Conservation (phyloP, 1,284 basidiomycete species). For the Gymnopus androsaceus region DNA sequence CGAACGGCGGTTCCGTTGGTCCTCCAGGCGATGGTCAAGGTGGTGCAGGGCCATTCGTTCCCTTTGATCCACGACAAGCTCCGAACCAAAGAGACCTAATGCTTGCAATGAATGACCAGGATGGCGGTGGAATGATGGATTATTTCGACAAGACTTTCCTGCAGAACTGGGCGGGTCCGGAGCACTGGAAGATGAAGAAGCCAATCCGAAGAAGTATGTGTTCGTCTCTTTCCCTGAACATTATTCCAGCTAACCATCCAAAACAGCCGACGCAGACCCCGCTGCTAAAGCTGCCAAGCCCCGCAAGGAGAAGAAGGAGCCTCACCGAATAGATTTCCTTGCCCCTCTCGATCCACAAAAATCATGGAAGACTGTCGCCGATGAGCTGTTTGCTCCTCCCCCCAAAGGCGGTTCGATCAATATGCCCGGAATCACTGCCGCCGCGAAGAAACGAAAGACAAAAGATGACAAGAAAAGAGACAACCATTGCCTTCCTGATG, state of each 20-base stretch:
- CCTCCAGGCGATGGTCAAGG: conserved; percentile 41
- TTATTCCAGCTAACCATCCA: conserved; percentile 8
- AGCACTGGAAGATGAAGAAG: conserved; percentile 94
- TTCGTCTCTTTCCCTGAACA: conserved; percentile 4
- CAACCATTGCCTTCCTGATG: conserved; percentile 87
- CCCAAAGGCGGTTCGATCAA: conserved; percentile 67
- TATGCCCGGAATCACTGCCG: conserved; percentile 56
- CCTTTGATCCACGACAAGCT: conserved; percentile 77
- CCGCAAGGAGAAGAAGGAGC: conserved; percentile 79
- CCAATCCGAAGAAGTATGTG: conserved; percentile 71
- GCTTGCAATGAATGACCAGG: conserved; percentile 79
- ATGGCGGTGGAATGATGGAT: conserved; percentile 77
- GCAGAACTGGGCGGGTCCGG: conserved; percentile 98
- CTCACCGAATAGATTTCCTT: conserved; percentile 88
- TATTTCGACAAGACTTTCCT: conserved; percentile 91
- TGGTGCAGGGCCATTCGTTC: conserved; percentile 52
- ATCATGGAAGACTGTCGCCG: conserved; percentile 69
- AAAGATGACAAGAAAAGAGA: conserved; percentile 67
- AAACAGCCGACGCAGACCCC: conserved; percentile 53
- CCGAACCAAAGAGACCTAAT: conserved; percentile 79
- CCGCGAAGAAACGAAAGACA: conserved; percentile 51
- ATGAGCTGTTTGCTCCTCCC: conserved; percentile 82
- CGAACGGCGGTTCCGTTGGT: conserved; percentile 44
- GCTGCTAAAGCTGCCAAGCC: conserved; percentile 43
- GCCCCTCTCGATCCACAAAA: conserved; percentile 54